Percentiles rank a stretch among this genome's conserved stretches.
phyloP scores from a whole-genome alignment of 2,329 filamentous ascomycete species.

The Colletotrichum orchidophilum region DNA sequence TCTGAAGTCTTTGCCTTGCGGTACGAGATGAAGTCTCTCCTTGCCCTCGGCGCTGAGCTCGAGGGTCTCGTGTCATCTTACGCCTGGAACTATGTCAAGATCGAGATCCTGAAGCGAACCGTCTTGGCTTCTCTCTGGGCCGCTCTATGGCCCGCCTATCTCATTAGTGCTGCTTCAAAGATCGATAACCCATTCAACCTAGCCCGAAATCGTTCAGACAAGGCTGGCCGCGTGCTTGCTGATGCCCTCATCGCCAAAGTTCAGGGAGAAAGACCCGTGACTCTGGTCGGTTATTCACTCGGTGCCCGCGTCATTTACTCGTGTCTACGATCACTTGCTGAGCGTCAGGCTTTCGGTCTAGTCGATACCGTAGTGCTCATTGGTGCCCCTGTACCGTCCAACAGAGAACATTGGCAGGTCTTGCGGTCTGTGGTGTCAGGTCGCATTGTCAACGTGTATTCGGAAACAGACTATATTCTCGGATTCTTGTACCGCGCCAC shows the following conservation, averaged over 20 bases:
- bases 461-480: slow-evolving; percentile 86
- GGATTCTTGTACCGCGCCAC: slow-evolving; percentile 88
- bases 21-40: slow-evolving; percentile 81
- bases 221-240: slow-evolving; percentile 81
- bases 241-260: slow-evolving; percentile 84
- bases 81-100: slow-evolving; percentile 78
- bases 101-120: slow-evolving; percentile 78
- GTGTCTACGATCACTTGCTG: slow-evolving; percentile 80
- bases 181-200: slow-evolving; percentile 87
- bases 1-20: slow-evolving; percentile 86
- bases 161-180: slow-evolving; percentile 72
- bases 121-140: slow-evolving; percentile 74
- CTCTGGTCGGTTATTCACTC: slow-evolving; percentile 82
- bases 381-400: slow-evolving; percentile 80
- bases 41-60: slow-evolving; percentile 80
- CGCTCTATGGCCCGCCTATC: slow-evolving; percentile 74
- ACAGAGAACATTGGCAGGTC: slow-evolving; percentile 76
- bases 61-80: slow-evolving; percentile 76
- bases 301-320: slow-evolving; percentile 85
- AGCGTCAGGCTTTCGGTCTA: slow-evolving; percentile 82
- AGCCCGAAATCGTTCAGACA: slow-evolving; percentile 79
- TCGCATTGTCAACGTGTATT: slow-evolving; percentile 87
- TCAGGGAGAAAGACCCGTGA: slow-evolving; percentile 84
- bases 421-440: slow-evolving; percentile 83
- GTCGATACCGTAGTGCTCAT: slow-evolving; percentile 87